Conservation (phyloP, 306 rosid genomes). For the Dryas alaskensis region DNA sequence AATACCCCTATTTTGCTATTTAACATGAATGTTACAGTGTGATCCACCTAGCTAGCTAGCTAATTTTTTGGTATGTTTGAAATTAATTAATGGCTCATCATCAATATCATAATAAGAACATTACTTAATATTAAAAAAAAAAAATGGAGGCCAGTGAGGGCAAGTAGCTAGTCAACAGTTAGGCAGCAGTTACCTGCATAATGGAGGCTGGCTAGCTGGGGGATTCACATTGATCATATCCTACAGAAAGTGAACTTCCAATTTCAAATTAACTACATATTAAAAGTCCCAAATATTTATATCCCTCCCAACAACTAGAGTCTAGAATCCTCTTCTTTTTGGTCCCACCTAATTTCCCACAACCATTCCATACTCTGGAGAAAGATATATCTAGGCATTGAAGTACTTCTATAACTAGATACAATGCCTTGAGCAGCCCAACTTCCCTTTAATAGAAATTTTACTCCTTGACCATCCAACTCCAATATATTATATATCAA, state of each 20-base stretch:
- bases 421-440: conserved; percentile 42
- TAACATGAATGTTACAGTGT: too few species aligned
- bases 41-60: too few species aligned
- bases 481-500: neutral
- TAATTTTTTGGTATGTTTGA: too few species aligned
- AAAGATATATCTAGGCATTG: conserved; percentile 19
- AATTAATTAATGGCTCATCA: too few species aligned
- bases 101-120: too few species aligned
- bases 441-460: conserved; percentile 31
- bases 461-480: conserved; percentile 36
- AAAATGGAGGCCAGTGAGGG: neutral
- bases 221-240: neutral
- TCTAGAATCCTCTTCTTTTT: conserved; percentile 8
- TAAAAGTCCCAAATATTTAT: too few species aligned
- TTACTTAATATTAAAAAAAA: too few species aligned
- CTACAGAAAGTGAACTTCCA: neutral
- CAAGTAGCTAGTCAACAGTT: conserved; percentile 8
- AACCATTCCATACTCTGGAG: conserved; percentile 33
- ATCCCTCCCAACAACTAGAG: neutral
- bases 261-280: too few species aligned
- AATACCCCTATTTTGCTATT: too few species aligned
- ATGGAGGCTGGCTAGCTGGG: neutral
- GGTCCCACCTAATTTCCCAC: conserved; percentile 47
- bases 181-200: neutral
- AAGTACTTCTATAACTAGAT: conserved; percentile 19